Conservation (phyloP, 2,329 filamentous ascomycete genomes). For the Clarireedia homoeocarpa region DNA sequence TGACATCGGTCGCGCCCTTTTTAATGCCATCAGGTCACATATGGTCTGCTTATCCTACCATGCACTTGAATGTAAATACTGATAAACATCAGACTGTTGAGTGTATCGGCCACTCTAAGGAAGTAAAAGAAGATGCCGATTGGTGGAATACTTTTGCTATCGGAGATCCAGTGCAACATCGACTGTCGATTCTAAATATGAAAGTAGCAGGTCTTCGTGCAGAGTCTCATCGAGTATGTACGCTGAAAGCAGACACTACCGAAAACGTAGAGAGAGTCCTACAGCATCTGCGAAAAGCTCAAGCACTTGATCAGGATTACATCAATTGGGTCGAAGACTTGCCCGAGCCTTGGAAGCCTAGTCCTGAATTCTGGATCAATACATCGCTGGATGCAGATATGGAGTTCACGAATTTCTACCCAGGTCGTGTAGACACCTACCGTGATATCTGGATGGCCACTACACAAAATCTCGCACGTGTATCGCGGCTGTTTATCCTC, state of each 20-base stretch:
- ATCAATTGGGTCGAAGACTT: conserved; percentile 42
- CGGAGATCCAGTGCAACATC: conserved; percentile 41
- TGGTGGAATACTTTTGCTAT: conserved; percentile 49
- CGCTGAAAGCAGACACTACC: conserved; percentile 35
- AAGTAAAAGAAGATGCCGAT: conserved; percentile 43
- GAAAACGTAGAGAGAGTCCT: conserved; percentile 43
- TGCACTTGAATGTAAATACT: conserved; percentile 26
- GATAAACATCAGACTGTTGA: conserved; percentile 49
- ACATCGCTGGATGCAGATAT: background rate
- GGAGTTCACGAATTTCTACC: conserved; percentile 26
- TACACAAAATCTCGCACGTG: conserved; percentile 49
- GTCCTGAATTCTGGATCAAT: conserved; percentile 46
- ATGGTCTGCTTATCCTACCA: conserved; percentile 36
- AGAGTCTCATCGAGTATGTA: conserved; percentile 43
- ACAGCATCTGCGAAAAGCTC: conserved; percentile 41
- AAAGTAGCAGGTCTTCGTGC: conserved; percentile 44
- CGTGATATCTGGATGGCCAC: conserved; percentile 50
- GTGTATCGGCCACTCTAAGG: conserved; percentile 42
- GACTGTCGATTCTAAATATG: conserved; percentile 37
- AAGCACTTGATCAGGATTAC: conserved; percentile 43
- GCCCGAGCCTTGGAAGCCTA: conserved; percentile 41
- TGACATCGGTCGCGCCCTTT: conserved; percentile 45
- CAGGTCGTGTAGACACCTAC: conserved; percentile 51
- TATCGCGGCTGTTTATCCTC: conserved; percentile 45
- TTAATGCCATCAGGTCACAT: conserved; percentile 51